Conservation (phyloP, 202 grass and related monocot species). For the Brachypodium distachyon region DNA sequence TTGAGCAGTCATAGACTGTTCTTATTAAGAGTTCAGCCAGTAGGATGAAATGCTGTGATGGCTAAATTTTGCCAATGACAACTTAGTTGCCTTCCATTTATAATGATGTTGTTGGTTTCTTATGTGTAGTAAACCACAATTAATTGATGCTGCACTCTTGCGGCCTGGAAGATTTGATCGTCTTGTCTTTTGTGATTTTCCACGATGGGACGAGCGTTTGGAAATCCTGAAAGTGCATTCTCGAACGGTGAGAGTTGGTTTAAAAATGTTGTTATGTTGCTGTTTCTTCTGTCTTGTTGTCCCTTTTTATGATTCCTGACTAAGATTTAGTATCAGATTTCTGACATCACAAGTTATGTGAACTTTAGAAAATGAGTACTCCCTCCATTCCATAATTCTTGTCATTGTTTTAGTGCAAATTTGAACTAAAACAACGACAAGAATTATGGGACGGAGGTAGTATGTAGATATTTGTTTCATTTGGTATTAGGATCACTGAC, state of each 20-base stretch:
- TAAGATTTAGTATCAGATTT: neutral
- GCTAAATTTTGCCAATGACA: neutral
- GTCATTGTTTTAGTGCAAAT: no score
- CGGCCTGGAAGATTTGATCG: slow-evolving; percentile 91
- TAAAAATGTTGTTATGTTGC: neutral
- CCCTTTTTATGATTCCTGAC: neutral
- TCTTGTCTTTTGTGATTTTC: slow-evolving; percentile 93
- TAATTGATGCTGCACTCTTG: slow-evolving; percentile 89
- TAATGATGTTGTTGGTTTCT: neutral
- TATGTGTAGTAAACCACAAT: slow-evolving; percentile 67
- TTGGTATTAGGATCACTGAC: neutral
- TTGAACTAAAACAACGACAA: no score
- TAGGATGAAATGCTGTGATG: neutral
- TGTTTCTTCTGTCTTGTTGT: neutral
- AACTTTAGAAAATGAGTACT: neutral
- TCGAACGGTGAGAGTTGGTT: slow-evolving; percentile 43
- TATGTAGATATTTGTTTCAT: neutral
- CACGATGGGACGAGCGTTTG: slow-evolving; percentile 58
- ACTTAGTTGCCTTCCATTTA: neutral
- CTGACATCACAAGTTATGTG: neutral
- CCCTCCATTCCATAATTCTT: no score
- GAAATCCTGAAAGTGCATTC: slow-evolving; percentile 88
- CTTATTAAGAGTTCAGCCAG: neutral
- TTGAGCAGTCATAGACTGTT: neutral
- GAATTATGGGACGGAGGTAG: no score